phyloP scores from a whole-genome alignment of 75 land plant genomes.

The Picea glauca region DNA sequence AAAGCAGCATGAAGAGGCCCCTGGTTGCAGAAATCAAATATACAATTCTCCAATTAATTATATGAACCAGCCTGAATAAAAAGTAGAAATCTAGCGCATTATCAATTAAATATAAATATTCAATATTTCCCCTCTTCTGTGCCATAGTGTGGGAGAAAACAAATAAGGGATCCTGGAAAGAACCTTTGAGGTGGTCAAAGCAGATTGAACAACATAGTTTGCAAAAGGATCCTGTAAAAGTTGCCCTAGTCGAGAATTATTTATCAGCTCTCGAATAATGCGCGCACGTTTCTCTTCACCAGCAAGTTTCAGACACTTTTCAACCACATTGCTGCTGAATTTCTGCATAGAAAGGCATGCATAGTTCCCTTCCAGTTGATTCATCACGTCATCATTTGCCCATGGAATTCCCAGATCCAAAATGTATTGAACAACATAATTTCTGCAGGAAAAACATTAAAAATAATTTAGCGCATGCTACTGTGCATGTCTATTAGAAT shows the following conservation, averaged over 20 bases:
- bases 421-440: slow-evolving; percentile 79
- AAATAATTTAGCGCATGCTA: background rate
- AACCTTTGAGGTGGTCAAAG: slow-evolving; percentile 68
- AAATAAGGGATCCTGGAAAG: background rate
- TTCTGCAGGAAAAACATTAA: slow-evolving; percentile 44
- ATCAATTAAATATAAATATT: background rate
- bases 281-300: slow-evolving; percentile 35
- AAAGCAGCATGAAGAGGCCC: slow-evolving; percentile 51
- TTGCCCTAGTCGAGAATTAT: slow-evolving; percentile 42
- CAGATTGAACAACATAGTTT: slow-evolving; percentile 85
- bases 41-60: background rate
- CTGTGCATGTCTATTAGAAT: no score
- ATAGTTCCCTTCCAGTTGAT: slow-evolving; percentile 54
- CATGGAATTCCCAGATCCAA: slow-evolving; percentile 42
- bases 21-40: slow-evolving; percentile 22
- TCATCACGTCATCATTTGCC: slow-evolving; percentile 45
- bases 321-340: slow-evolving; percentile 83
- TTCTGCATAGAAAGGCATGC: slow-evolving; percentile 68
- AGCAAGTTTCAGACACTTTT: slow-evolving; percentile 63
- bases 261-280: slow-evolving; percentile 58
- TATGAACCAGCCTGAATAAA: background rate
- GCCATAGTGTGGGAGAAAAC: background rate
- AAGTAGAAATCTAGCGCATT: background rate
- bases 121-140: background rate
- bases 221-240: slow-evolving; percentile 72